phyloP scores from a whole-genome alignment of 495 filamentous ascomycete genomes.

The Ramalina intermedia region DNA sequence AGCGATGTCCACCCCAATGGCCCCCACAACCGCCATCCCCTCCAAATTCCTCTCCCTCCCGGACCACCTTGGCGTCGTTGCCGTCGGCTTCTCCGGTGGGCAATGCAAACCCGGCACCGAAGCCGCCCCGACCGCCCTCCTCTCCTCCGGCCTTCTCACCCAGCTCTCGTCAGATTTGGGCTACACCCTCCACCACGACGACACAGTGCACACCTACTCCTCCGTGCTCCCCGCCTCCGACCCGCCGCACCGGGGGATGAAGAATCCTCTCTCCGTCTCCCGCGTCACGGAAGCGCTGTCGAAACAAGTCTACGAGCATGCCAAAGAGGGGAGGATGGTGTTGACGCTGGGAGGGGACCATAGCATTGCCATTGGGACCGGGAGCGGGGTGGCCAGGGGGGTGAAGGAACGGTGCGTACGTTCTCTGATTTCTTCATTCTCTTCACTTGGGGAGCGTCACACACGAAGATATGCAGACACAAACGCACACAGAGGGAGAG shows the following conservation, averaged over 20 bases:
- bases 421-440: not conserved
- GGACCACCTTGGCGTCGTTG: slow-evolving; percentile 76
- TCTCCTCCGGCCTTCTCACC: slow-evolving; percentile 72
- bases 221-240: slow-evolving; percentile 59
- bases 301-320: slow-evolving; percentile 76
- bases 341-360: slow-evolving; percentile 94
- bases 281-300: slow-evolving; percentile 70
- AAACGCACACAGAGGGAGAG: too few species aligned
- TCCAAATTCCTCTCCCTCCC: slow-evolving; percentile 70
- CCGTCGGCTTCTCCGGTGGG: slow-evolving; percentile 93
- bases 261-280: slow-evolving; percentile 77
- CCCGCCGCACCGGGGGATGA: slow-evolving; percentile 78
- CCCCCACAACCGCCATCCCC: slow-evolving; percentile 50
- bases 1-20: slow-evolving; percentile 31
- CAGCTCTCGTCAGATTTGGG: slow-evolving; percentile 74
- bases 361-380: slow-evolving; percentile 86
- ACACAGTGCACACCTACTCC: slow-evolving; percentile 68
- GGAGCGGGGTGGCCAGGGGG: slow-evolving; percentile 72
- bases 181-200: slow-evolving; percentile 76
- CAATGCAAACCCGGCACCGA: slow-evolving; percentile 94
- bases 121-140: slow-evolving; percentile 79
- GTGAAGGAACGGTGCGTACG: slow-evolving; percentile 55
- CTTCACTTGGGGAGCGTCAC: too few species aligned
- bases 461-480: too few species aligned
- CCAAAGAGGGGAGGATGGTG: slow-evolving; percentile 70